These are phyloP conservation scores for Petunia secreta DNA, from an alignment of 257 asterid species.

Conservation along the genomic window DNA sequence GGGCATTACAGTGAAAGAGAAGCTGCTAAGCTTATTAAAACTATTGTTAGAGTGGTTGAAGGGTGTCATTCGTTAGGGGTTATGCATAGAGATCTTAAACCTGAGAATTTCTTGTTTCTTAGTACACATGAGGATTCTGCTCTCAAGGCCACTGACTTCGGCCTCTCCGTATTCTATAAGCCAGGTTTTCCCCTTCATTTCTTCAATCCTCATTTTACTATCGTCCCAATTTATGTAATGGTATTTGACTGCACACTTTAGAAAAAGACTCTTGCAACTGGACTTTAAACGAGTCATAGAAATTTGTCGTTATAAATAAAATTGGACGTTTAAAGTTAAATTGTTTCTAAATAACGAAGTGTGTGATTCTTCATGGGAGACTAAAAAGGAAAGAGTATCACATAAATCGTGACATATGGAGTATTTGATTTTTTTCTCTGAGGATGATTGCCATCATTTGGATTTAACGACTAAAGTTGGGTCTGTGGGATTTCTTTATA, in stretches of 20 bases:
- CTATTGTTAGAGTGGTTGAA: slow-evolving; percentile 79
- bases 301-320: too few species aligned
- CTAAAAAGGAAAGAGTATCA: too few species aligned
- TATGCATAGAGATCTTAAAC: slow-evolving; percentile 55
- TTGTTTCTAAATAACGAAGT: too few species aligned
- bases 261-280: too few species aligned
- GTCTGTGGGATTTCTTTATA: background rate
- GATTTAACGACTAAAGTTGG: background rate
- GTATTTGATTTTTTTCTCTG: background rate
- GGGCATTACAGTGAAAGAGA: slow-evolving; percentile 83
- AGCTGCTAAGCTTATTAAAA: slow-evolving; percentile 71
- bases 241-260: too few species aligned
- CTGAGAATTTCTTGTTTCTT: slow-evolving; percentile 81
- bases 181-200: slow-evolving; percentile 52
- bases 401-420: too few species aligned
- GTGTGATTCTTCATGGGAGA: too few species aligned
- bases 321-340: too few species aligned
- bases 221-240: too few species aligned
- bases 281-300: too few species aligned
- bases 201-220: too few species aligned
- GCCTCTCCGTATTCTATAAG: slow-evolving; percentile 79
- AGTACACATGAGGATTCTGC: slow-evolving; percentile 73
- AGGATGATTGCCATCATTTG: background rate
- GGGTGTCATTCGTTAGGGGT: slow-evolving; percentile 64
- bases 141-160: slow-evolving; percentile 82